Evolutionary conservation across 306 rosid species (phyloP).

Genomic region (Lupinus albus): DNA sequence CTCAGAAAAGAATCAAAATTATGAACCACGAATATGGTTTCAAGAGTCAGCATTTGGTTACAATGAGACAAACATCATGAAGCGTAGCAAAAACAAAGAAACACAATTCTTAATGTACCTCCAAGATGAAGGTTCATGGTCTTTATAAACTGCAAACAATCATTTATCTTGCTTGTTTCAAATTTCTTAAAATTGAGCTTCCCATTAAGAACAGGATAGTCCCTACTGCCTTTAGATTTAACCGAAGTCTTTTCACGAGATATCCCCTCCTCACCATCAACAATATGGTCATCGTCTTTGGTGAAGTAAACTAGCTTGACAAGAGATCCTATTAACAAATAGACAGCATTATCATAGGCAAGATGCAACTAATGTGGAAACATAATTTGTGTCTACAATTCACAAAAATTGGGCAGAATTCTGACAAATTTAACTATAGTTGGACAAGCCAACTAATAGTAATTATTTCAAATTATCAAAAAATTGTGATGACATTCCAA

Average conservation of each 20-base stretch:
- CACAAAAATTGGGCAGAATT: slow-evolving; percentile 7
- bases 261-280: slow-evolving; percentile 45
- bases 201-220: slow-evolving; percentile 59
- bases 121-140: slow-evolving; percentile 65
- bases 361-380: slow-evolving; percentile 14
- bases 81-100: slow-evolving; percentile 27
- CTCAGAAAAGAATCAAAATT: slow-evolving; percentile 6
- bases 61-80: slow-evolving; percentile 16
- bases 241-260: slow-evolving; percentile 45
- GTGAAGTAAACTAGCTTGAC: slow-evolving; percentile 83
- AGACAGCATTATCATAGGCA: slow-evolving; percentile 23
- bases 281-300: slow-evolving; percentile 44
- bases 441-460: slow-evolving; percentile 13
- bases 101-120: slow-evolving; percentile 47
- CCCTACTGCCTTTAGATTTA: slow-evolving; percentile 45
- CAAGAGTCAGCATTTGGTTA: slow-evolving; percentile 16
- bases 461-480: slow-evolving; percentile 1
- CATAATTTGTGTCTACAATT: slow-evolving; percentile 16
- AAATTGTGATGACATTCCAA: background rate
- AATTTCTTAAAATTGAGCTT: slow-evolving; percentile 80
- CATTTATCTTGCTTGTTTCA: slow-evolving; percentile 82
- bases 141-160: slow-evolving; percentile 74
- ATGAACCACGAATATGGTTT: slow-evolving; percentile 10
- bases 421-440: slow-evolving; percentile 27
- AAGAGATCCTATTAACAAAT: slow-evolving; percentile 67